Conservation (phyloP, 2,329 filamentous ascomycete genomes). For the Pyricularia sp. region DNA sequence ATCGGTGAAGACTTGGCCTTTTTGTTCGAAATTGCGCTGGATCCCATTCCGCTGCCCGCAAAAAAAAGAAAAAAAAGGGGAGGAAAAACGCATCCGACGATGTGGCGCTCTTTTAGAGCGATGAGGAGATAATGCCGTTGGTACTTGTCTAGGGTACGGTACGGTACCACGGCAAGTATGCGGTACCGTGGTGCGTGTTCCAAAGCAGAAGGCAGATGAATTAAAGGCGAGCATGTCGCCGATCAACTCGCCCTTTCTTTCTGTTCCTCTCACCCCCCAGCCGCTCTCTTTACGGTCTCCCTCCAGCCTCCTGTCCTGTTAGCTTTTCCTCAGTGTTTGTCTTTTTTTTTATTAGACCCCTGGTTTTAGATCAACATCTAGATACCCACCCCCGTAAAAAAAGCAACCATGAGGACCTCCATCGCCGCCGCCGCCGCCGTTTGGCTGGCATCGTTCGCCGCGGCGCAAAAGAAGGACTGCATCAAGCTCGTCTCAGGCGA, state of each 20-base stretch:
- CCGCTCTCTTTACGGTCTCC: not conserved
- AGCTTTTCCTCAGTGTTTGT: not conserved
- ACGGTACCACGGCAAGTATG: no score
- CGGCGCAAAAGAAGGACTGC: constrained; percentile 3
- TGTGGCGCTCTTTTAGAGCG: not conserved
- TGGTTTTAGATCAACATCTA: no score
- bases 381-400: not conserved
- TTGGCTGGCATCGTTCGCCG: not conserved
- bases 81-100: not conserved
- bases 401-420: constrained; percentile 2
- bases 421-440: constrained; percentile 1
- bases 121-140: not conserved
- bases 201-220: not conserved
- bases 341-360: no score
- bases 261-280: not conserved
- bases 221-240: not conserved
- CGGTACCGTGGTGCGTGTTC: no score
- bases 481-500: constrained; percentile 3
- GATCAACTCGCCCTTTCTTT: not conserved
- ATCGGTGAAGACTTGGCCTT: not conserved
- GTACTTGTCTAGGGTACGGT: not conserved
- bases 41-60: not conserved
- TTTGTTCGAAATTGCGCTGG: not conserved
- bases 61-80: not conserved
- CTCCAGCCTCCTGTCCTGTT: not conserved